phyloP scores from a whole-genome alignment of 1,284 basidiomycete genomes.

The Ustilago xerochloae region DNA sequence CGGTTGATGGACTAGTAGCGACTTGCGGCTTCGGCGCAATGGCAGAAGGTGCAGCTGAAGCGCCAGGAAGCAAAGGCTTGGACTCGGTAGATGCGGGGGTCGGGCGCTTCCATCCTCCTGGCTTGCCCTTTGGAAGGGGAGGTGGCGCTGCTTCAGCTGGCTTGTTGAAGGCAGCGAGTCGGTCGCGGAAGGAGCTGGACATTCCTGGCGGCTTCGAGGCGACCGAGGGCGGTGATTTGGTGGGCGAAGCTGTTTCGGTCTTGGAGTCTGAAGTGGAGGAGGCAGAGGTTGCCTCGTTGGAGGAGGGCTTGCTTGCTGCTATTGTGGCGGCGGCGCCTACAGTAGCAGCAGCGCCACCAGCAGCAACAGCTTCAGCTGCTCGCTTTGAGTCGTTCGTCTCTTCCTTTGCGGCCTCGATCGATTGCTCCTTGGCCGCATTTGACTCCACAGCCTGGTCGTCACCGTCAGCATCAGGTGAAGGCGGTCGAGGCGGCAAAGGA shows the following conservation, averaged over 20 bases:
- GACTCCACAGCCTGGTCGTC: conserved; percentile 10
- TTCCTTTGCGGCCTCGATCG: not conserved
- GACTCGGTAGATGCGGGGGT: conserved; percentile 41
- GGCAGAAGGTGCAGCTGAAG: conserved; percentile 20
- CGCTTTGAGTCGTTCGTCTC: not conserved
- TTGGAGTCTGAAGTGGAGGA: conserved; percentile 5
- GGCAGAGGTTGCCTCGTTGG: conserved; percentile 6
- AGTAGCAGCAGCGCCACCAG: conserved; percentile 5
- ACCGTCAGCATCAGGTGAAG: conserved; percentile 24
- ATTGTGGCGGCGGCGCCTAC: not conserved
- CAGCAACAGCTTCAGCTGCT: conserved; percentile 1
- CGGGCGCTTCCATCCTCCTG: conserved; percentile 64
- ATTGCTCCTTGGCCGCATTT: not conserved
- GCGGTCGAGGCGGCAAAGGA: conserved; percentile 38
- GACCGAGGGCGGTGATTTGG: conserved; percentile 44
- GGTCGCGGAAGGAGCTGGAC: conserved; percentile 62
- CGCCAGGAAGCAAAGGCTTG: conserved; percentile 56
- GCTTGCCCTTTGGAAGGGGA: conserved; percentile 59
- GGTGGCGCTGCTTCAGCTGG: conserved; percentile 55
- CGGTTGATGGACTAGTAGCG: not conserved
- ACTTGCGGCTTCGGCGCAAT: conserved; percentile 13
- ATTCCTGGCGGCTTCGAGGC: conserved; percentile 54
- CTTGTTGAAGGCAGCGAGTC: conserved; percentile 67
- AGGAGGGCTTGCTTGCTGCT: no score
- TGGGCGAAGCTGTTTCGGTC: conserved; percentile 2